phyloP scores from a whole-genome alignment of 2,329 filamentous ascomycete species.

The Fusarium humuli region DNA sequence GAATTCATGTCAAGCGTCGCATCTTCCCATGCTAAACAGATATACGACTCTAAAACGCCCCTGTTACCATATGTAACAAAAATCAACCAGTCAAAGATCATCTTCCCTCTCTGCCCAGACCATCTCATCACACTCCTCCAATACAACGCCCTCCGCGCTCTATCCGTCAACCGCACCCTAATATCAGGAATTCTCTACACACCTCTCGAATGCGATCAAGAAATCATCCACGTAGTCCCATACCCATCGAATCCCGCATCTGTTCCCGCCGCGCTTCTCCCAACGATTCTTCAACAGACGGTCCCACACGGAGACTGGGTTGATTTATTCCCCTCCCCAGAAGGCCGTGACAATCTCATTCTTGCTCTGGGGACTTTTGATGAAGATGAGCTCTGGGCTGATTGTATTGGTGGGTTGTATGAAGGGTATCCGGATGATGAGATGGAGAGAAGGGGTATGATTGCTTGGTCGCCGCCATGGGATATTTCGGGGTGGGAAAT shows the following conservation, averaged over 20 bases:
- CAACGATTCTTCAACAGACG: slow-evolving; percentile 24
- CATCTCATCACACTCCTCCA: slow-evolving; percentile 32
- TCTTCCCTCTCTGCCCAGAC: slow-evolving; percentile 18
- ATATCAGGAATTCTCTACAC: slow-evolving; percentile 18
- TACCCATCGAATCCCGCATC: slow-evolving; percentile 1
- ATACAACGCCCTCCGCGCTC: slow-evolving; percentile 27
- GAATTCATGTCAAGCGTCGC: neutral
- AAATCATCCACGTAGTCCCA: slow-evolving; percentile 10
- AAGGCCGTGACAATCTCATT: slow-evolving; percentile 10
- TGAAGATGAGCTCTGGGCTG: slow-evolving; percentile 58
- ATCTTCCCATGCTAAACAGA: neutral
- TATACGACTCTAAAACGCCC: slow-evolving; percentile 1
- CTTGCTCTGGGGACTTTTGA: slow-evolving; percentile 48
- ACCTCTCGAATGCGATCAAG: slow-evolving; percentile 22
- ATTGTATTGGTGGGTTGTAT: slow-evolving; percentile 57
- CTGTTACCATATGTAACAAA: neutral
- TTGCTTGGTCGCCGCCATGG: slow-evolving; percentile 54
- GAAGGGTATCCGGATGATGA: slow-evolving; percentile 59
- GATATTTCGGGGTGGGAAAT: slow-evolving; percentile 40
- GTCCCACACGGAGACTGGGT: slow-evolving; percentile 26
- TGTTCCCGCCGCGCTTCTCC: slow-evolving; percentile 11
- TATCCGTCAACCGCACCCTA: slow-evolving; percentile 20
- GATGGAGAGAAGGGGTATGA: slow-evolving; percentile 53
- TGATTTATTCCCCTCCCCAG: slow-evolving; percentile 21
- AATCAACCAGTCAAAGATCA: neutral